phyloP scores from a whole-genome alignment of 2,329 filamentous ascomycete species.

The Basipetospora chlamydospora region DNA sequence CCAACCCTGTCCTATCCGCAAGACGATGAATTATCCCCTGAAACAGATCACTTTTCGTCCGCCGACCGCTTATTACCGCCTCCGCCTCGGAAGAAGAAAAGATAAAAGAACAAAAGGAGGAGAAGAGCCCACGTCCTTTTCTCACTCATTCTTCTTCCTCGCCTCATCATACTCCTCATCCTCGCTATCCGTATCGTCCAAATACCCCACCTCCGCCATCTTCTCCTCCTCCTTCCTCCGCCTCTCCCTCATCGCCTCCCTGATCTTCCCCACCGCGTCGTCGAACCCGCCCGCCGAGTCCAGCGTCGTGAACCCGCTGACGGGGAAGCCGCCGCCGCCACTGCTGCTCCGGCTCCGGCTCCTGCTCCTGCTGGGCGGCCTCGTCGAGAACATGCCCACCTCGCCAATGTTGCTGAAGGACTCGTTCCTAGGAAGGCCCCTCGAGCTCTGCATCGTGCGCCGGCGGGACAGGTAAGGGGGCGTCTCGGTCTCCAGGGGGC shows the following conservation, averaged over 20 bases:
- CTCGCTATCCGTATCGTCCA: constrained; percentile 18
- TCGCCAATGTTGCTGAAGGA: constrained; percentile 81
- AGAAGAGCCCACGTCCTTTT: constrained; percentile 3
- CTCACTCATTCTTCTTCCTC: constrained; percentile 24
- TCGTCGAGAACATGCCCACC: constrained; percentile 80
- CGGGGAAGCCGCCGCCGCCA: constrained; percentile 44
- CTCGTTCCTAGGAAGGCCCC: constrained; percentile 65
- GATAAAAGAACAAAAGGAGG: neutral
- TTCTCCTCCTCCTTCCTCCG: constrained; percentile 37
- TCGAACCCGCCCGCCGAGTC: constrained; percentile 60
- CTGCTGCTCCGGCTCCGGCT: constrained; percentile 58
- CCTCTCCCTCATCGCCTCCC: constrained; percentile 61
- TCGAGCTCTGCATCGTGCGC: constrained; percentile 39
- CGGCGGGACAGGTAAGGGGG: constrained; percentile 26
- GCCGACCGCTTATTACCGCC: no score
- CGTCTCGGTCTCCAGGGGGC: constrained; percentile 22
- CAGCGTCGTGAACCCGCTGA: constrained; percentile 55
- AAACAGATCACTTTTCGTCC: no score
- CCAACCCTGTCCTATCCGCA: no score
- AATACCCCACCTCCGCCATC: constrained; percentile 20
- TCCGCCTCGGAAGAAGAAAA: no score
- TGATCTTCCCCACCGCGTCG: constrained; percentile 71
- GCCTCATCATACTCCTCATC: constrained; percentile 28
- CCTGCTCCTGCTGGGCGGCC: constrained; percentile 66
- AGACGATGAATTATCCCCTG: no score